phyloP scores from a whole-genome alignment of 257 asterid species.

The Gentiana dahurica region DNA sequence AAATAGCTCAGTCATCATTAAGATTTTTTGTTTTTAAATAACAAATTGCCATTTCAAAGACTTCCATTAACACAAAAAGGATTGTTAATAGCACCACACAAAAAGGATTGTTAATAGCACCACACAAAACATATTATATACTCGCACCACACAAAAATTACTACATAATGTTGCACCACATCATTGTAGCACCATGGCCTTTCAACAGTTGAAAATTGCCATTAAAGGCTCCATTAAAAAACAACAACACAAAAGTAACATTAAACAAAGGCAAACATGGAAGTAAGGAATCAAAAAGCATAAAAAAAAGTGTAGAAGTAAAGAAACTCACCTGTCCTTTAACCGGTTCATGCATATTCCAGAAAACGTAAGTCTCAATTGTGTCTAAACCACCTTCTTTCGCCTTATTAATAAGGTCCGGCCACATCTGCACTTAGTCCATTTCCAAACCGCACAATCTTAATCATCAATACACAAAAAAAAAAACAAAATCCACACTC shows the following conservation, averaged over 20 bases:
- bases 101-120: too few relatives aligned
- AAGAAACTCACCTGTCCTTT: background rate
- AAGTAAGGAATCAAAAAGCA: background rate
- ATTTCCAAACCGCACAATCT: background rate
- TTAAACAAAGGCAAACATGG: background rate
- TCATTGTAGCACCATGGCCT: background rate
- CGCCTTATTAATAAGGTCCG: slow-evolving; percentile 61
- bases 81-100: too few relatives aligned
- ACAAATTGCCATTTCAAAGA: background rate
- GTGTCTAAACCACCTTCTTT: slow-evolving; percentile 81
- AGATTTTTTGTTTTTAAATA: background rate
- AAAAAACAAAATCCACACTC: background rate
- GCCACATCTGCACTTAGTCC: slow-evolving; percentile 63
- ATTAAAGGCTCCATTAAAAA: too few relatives aligned
- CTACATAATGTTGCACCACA: too few relatives aligned
- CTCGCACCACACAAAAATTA: too few relatives aligned
- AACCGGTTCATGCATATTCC: slow-evolving; percentile 79
- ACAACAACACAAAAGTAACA: too few relatives aligned
- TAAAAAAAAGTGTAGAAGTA: background rate
- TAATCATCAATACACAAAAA: background rate
- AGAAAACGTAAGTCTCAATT: slow-evolving; percentile 85
- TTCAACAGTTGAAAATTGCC: background rate
- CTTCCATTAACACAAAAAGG: too few relatives aligned
- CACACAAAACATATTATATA: too few relatives aligned
- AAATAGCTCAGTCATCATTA: too few relatives aligned